These are phyloP conservation scores for Pouteria glomerata DNA, from an alignment of 148 eudicot species.

Conservation along the genomic window DNA sequence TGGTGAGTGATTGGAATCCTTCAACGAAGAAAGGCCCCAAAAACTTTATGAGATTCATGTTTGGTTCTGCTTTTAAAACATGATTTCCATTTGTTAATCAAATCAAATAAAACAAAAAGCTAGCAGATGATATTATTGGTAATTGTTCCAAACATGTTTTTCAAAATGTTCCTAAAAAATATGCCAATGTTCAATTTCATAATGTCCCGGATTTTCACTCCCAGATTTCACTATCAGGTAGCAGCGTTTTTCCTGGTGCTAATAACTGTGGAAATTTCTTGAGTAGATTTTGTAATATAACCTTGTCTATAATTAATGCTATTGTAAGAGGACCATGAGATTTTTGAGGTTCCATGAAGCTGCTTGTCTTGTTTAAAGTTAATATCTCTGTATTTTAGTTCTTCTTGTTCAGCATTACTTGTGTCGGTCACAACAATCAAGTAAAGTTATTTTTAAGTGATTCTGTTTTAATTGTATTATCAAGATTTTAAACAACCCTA, in stretches of 20 bases:
- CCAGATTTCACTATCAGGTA: not conserved
- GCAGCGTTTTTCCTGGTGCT: not conserved
- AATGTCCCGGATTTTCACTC: not conserved
- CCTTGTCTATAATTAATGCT: not conserved
- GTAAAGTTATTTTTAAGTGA: not conserved
- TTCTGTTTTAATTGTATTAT: conserved; percentile 1
- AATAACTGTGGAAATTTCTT: not conserved
- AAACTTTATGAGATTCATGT: not conserved
- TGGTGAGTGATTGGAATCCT: conserved; percentile 53
- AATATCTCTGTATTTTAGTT: not conserved
- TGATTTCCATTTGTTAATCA: not conserved
- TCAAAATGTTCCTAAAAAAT: not conserved
- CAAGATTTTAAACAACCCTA: conserved; percentile 11
- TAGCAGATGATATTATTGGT: not conserved
- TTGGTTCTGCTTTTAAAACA: not conserved
- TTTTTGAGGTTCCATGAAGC: not conserved
- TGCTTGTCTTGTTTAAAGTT: not conserved
- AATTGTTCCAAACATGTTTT: not conserved
- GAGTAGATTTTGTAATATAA: not conserved
- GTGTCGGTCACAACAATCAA: not conserved
- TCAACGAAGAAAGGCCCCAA: not conserved
- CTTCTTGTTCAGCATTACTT: not conserved
- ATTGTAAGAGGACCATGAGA: not conserved
- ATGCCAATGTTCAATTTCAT: not conserved
- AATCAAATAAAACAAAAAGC: not conserved